Percentiles rank a stretch among this genome's conserved stretches.
Evolutionary conservation across 257 asterid genomes (phyloP).

Genomic region (Solanum appendiculatum): DNA sequence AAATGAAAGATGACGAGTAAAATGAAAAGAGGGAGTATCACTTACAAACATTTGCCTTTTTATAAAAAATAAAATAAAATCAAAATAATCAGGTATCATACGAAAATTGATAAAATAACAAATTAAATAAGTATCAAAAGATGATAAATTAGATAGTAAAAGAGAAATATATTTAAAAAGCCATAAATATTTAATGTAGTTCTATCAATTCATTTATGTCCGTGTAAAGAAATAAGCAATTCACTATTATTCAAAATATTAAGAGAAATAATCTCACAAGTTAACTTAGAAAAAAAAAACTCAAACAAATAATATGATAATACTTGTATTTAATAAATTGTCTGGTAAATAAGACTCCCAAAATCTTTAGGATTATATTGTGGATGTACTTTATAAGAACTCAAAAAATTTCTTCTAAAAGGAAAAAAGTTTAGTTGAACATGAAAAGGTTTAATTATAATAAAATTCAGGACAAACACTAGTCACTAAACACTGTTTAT

Average conservation of each 20-base stretch:
- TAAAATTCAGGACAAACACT: too few species aligned
- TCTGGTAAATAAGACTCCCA: not conserved
- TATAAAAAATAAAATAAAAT: too few species aligned
- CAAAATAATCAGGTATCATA: not conserved
- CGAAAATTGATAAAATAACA: not conserved
- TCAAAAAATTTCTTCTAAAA: too few species aligned
- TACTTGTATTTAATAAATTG: not conserved
- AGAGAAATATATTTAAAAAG: not conserved
- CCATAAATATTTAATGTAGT: not conserved
- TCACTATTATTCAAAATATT: not conserved
- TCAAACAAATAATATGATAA: not conserved
- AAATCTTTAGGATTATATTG: too few species aligned
- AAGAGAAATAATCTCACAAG: not conserved
- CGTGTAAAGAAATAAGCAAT: not conserved
- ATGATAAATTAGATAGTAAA: not conserved
- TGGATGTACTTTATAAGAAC: too few species aligned
- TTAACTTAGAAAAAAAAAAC: not conserved
- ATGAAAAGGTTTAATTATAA: too few species aligned
- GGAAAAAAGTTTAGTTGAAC: too few species aligned
- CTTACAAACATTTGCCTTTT: not conserved
- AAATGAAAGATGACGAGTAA: too few species aligned
- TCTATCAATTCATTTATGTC: not conserved
- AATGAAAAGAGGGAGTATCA: too few species aligned
- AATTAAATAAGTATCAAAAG: not conserved
- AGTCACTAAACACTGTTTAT: not conserved